These are phyloP conservation scores for Solanum bulbocastanum DNA, from an alignment of 257 asterid genomes.

Conservation along the genomic window DNA sequence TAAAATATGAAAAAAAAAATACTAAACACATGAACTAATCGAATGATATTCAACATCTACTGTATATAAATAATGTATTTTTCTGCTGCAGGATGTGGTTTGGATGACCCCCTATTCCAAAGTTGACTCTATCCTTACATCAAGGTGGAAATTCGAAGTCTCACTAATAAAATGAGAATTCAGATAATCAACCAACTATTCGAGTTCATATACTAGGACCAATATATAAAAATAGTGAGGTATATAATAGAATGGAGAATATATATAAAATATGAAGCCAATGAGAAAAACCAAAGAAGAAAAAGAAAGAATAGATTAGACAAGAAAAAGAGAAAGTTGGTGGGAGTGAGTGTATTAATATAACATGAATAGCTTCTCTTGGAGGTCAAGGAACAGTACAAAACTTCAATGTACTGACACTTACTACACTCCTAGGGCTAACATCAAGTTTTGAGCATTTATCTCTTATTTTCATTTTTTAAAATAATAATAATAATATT, in stretches of 20 bases:
- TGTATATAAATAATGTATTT: not conserved
- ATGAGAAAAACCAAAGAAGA: not conserved
- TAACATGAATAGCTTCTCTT: not conserved
- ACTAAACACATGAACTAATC: not conserved
- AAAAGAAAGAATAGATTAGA: not conserved
- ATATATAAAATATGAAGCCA: not conserved
- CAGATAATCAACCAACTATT: not conserved
- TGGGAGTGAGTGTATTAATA: not conserved
- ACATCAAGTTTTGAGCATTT: not conserved
- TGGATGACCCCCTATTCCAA: not conserved
- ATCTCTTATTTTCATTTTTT: no score
- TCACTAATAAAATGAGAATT: not conserved
- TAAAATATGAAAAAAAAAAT: not conserved
- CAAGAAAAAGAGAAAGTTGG: not conserved
- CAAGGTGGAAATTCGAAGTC: no score
- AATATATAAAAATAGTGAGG: not conserved
- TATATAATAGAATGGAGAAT: not conserved
- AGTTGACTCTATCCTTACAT: not conserved
- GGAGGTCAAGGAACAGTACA: not conserved
- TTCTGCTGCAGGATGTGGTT: accelerated
- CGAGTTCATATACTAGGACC: not conserved
- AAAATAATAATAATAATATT: not conserved
- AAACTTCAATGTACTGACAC: not conserved
- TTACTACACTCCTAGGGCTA: not conserved
- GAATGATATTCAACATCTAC: not conserved